These are phyloP conservation scores for Thermomucor indicae-seudaticae DNA, from an alignment of 371 early-diverging fungal species.

Conservation along the genomic window DNA sequence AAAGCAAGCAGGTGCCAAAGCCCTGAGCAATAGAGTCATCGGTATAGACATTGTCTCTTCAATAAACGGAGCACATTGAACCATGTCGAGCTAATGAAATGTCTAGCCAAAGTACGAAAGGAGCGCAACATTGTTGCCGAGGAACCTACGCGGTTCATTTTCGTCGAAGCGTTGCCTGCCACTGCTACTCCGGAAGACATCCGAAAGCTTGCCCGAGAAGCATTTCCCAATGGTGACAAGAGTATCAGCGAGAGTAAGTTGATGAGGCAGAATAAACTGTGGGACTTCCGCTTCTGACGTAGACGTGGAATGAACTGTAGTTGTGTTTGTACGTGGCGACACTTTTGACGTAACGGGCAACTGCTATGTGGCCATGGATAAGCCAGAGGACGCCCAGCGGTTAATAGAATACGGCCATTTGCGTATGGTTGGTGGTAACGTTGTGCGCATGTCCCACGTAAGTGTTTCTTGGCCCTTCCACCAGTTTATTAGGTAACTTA, in stretches of 20 bases:
- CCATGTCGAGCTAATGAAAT: too few species aligned
- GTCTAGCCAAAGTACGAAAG: constrained; percentile 11
- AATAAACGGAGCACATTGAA: neutral
- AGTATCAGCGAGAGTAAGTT: constrained; percentile 25
- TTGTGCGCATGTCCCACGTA: constrained; percentile 28
- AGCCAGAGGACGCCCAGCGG: constrained; percentile 24
- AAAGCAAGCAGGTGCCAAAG: constrained; percentile 1
- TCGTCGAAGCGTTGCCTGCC: constrained; percentile 27
- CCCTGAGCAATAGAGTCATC: constrained; percentile 8
- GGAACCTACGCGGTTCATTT: constrained; percentile 29
- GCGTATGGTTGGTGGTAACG: constrained; percentile 36
- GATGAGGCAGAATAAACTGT: neutral
- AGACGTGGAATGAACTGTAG: too few species aligned
- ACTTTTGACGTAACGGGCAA: constrained; percentile 34
- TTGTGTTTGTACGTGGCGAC: constrained; percentile 30
- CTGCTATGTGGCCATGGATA: constrained; percentile 27
- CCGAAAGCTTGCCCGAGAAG: constrained; percentile 39
- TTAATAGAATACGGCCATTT: constrained; percentile 32
- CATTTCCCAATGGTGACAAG: constrained; percentile 33
- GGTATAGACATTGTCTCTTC: constrained; percentile 1
- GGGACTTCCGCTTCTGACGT: neutral
- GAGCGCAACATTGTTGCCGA: constrained; percentile 4
- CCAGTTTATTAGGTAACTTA: too few species aligned
- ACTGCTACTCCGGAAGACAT: constrained; percentile 42
- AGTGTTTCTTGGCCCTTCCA: constrained; percentile 12